phyloP scores from a whole-genome alignment of 1,284 basidiomycete species.

The Sutorius eximius region DNA sequence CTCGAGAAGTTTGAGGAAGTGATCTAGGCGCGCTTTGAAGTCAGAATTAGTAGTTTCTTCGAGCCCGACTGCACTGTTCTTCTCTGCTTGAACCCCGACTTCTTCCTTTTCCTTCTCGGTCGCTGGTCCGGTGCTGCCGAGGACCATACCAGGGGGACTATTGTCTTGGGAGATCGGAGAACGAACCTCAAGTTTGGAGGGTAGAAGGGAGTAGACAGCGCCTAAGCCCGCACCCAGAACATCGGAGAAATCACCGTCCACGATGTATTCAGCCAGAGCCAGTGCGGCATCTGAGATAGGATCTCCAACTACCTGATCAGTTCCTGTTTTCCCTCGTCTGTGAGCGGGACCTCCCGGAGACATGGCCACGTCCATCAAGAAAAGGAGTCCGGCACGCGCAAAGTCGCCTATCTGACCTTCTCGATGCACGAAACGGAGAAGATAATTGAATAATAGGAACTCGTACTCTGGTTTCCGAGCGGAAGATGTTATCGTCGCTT shows the following conservation, averaged over 20 bases:
- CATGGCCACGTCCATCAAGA: constrained; percentile 94
- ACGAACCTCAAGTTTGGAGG: constrained; percentile 78
- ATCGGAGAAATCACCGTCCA: constrained; percentile 95
- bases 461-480: constrained; percentile 85
- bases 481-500: constrained; percentile 55
- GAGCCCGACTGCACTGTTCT: constrained; percentile 59
- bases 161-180: constrained; percentile 45
- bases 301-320: constrained; percentile 44
- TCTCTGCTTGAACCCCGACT: constrained; percentile 53
- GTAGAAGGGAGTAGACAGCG: constrained; percentile 90
- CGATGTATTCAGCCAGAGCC: constrained; percentile 88
- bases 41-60: constrained; percentile 76
- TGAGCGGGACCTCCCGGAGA: constrained; percentile 59
- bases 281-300: constrained; percentile 80
- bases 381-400: constrained; percentile 87
- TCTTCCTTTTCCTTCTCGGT: constrained; percentile 60
- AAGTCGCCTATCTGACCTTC: constrained; percentile 94
- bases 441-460: constrained; percentile 92
- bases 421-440: constrained; percentile 92
- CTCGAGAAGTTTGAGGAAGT: constrained; percentile 87
- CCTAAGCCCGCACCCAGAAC: constrained; percentile 93
- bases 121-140: constrained; percentile 55
- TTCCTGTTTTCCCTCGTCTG: constrained; percentile 32
- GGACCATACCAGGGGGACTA: constrained; percentile 55
- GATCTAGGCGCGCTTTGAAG: constrained; percentile 79